These are phyloP conservation scores for Tolypocladium tundrense DNA, from an alignment of 2,329 filamentous ascomycete genomes.

Conservation along the genomic window DNA sequence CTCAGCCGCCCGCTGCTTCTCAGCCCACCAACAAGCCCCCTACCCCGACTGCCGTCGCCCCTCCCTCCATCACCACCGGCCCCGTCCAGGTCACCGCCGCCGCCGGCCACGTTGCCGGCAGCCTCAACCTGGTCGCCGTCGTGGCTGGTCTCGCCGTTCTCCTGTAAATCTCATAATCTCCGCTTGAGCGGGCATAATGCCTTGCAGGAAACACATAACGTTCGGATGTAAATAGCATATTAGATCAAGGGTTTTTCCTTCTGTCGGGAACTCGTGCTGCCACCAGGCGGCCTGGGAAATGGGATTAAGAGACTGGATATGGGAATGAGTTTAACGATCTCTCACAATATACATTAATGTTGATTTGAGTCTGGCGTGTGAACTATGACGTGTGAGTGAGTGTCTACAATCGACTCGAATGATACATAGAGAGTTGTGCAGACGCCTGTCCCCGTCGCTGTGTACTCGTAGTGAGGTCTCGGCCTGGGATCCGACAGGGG, in stretches of 20 bases:
- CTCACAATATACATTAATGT: not conserved
- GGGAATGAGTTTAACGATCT: not conserved
- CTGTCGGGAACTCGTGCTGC: not conserved
- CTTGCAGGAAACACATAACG: slow-evolving; percentile 10
- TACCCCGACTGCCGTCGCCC: slow-evolving; percentile 2
- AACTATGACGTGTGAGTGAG: too few species aligned
- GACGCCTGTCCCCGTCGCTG: not conserved
- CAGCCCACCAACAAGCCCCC: not conserved
- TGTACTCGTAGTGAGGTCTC: not conserved
- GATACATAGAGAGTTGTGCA: not conserved
- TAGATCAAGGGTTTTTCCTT: not conserved
- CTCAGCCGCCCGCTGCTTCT: not conserved
- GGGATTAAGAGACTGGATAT: not conserved
- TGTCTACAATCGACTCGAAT: not conserved
- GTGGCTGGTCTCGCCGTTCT: slow-evolving; percentile 21
- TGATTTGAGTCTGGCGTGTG: not conserved
- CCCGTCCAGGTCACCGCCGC: slow-evolving; percentile 17
- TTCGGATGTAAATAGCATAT: slow-evolving; percentile 2
- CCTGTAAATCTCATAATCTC: slow-evolving; percentile 16
- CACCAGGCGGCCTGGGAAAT: not conserved
- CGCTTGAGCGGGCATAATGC: slow-evolving; percentile 9
- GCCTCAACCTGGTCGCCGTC: slow-evolving; percentile 17
- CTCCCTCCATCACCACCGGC: slow-evolving; percentile 1
- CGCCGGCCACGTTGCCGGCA: slow-evolving; percentile 19
- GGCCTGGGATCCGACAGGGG: not conserved